Conservation (phyloP, 2,329 filamentous ascomycete genomes). For the Neurospora sp. region DNA sequence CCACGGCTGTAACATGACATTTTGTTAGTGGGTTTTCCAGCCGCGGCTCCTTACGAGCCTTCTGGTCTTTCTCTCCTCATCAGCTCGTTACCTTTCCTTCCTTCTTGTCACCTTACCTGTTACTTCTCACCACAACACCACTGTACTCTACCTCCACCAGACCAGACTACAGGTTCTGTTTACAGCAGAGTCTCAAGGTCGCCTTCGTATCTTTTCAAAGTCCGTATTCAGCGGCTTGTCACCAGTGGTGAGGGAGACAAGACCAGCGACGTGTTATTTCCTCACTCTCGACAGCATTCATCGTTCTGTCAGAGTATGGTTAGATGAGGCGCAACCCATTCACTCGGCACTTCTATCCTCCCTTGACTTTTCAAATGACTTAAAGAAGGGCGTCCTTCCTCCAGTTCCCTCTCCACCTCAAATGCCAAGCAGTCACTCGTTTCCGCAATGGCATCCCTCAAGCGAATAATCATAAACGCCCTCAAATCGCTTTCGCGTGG, state of each 20-base stretch:
- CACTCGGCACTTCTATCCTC: neutral
- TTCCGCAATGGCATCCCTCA: conserved; percentile 48
- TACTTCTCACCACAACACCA: neutral
- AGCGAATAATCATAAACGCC: conserved; percentile 43
- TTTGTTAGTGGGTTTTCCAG: neutral
- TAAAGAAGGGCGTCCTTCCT: conserved; percentile 12
- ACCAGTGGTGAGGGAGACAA: neutral
- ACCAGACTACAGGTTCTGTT: neutral
- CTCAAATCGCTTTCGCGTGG: conserved; percentile 49
- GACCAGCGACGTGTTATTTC: neutral
- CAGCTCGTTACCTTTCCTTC: neutral
- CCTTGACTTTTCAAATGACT: conserved; percentile 8
- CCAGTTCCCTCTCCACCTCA: conserved; percentile 3
- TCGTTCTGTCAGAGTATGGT: neutral
- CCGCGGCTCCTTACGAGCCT: neutral
- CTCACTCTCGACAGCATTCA: neutral
- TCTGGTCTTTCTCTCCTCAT: neutral
- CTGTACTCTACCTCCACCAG: neutral
- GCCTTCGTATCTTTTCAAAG: neutral
- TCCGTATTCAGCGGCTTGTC: neutral
- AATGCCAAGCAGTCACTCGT: conserved; percentile 40
- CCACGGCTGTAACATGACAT: neutral
- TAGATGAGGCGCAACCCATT: neutral
- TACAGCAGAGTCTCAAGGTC: neutral
- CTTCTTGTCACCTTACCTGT: neutral